phyloP scores from a whole-genome alignment of 345 rosid species.

The Bruguiera sexangula region DNA sequence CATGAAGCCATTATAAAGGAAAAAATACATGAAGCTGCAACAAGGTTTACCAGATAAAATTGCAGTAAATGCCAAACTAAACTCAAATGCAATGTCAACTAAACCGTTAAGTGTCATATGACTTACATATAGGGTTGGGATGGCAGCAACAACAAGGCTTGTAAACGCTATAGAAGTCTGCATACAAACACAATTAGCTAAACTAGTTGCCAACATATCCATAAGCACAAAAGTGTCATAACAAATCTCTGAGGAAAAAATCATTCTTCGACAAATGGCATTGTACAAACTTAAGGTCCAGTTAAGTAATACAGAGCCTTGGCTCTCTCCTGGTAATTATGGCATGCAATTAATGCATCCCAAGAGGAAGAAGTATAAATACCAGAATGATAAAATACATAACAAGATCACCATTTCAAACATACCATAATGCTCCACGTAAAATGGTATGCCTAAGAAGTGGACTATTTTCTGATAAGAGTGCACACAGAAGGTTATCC shows the following conservation, averaged over 20 bases:
- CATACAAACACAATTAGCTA: conserved; percentile 18
- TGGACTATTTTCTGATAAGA: background rate
- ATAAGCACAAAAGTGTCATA: background rate
- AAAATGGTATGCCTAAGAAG: background rate
- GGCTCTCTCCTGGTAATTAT: background rate
- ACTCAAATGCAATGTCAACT: background rate
- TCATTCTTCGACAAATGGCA: background rate
- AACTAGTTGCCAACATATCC: conserved; percentile 4
- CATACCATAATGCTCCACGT: background rate
- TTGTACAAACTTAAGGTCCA: background rate
- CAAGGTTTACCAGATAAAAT: background rate
- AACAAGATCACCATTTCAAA: background rate
- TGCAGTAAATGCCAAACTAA: background rate
- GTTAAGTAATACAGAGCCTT: background rate
- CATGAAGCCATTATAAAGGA: background rate
- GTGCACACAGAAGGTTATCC: background rate
- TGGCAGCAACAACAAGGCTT: conserved; percentile 66
- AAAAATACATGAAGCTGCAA: background rate
- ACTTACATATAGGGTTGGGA: conserved; percentile 86
- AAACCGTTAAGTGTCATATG: background rate
- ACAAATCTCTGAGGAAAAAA: background rate
- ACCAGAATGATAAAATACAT: background rate
- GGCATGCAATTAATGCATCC: background rate
- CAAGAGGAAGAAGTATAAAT: background rate
- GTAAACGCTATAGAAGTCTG: conserved; percentile 88